Evolutionary conservation across 2,329 filamentous ascomycete genomes (phyloP).

Genomic region (Huntiella savannae): DNA sequence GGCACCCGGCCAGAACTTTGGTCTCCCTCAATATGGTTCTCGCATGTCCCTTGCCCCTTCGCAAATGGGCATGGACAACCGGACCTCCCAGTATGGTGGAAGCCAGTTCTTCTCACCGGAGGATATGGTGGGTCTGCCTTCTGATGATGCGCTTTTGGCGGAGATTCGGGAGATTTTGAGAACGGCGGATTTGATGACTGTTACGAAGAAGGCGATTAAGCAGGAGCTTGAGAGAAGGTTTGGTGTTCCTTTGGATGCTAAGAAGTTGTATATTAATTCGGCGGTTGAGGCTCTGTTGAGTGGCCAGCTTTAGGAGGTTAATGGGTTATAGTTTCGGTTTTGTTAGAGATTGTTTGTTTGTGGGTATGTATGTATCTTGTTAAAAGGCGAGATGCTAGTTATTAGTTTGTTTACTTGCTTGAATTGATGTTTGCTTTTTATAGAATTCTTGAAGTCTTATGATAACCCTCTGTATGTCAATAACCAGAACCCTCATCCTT

Average conservation of each 20-base stretch:
- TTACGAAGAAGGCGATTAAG: constrained; percentile 98
- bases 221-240: constrained; percentile 80
- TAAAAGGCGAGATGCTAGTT: constrained; percentile 4
- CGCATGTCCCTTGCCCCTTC: constrained; percentile 67
- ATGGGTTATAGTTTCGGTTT: neutral
- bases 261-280: constrained; percentile 84
- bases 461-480: too few species aligned
- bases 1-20: constrained; percentile 23
- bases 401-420: constrained; percentile 5
- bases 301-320: constrained; percentile 41
- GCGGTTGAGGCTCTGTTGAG: constrained; percentile 66
- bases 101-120: constrained; percentile 41
- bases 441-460: neutral
- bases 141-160: constrained; percentile 72
- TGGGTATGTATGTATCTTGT: neutral
- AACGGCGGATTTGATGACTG: constrained; percentile 86
- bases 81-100: constrained; percentile 41
- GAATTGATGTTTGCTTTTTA: constrained; percentile 1
- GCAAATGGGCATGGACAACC: constrained; percentile 36
- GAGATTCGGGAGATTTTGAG: constrained; percentile 89
- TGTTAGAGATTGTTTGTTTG: neutral
- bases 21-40: constrained; percentile 27
- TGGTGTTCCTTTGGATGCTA: constrained; percentile 65
- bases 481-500: too few species aligned
- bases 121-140: constrained; percentile 59